A percentile compares a stretch with the other conserved stretches of the same genome.
Conservation (phyloP, 345 rosid species). For the Arabidopsis arenosa region DNA sequence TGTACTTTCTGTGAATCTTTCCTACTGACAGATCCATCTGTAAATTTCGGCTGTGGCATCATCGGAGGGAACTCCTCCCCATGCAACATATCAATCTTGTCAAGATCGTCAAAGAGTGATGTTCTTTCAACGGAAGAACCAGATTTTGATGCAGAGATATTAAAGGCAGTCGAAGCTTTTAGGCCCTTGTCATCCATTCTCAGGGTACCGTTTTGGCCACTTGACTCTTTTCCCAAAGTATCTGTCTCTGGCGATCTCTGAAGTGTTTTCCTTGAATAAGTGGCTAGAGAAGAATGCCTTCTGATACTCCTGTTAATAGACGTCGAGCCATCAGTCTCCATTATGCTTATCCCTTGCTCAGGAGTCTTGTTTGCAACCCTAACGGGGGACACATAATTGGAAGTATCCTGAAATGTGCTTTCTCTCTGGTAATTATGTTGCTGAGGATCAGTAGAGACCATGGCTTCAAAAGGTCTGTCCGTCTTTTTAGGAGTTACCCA, state of each 20-base stretch:
- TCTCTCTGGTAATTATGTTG: constrained; percentile 35
- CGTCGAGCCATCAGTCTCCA: constrained; percentile 33
- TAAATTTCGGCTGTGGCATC: constrained; percentile 50
- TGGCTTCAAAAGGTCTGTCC: constrained; percentile 37
- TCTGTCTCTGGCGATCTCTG: constrained; percentile 48
- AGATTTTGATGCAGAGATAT: constrained; percentile 42
- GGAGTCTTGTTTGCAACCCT: constrained; percentile 24
- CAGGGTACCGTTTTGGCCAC: constrained; percentile 43
- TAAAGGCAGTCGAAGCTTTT: constrained; percentile 28
- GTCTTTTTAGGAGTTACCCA: constrained; percentile 47
- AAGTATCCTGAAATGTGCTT: constrained; percentile 25
- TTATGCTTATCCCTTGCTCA: constrained; percentile 32
- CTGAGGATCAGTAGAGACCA: constrained; percentile 43
- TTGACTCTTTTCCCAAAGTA: constrained; percentile 45
- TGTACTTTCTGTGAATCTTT: constrained; percentile 46
- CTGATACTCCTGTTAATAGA: constrained; percentile 46
- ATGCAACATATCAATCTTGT: constrained; percentile 40
- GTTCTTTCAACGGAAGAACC: constrained; percentile 38
- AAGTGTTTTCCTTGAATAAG: constrained; percentile 61
- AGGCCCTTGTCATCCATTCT: constrained; percentile 31
- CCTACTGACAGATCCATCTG: constrained; percentile 42
- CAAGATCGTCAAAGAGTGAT: constrained; percentile 43
- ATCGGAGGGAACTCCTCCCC: constrained; percentile 43
- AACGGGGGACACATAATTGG: constrained; percentile 7
- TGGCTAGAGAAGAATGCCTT: constrained; percentile 44